Conservation (phyloP, 495 filamentous ascomycete genomes). For the Neurospora sublineolata region DNA sequence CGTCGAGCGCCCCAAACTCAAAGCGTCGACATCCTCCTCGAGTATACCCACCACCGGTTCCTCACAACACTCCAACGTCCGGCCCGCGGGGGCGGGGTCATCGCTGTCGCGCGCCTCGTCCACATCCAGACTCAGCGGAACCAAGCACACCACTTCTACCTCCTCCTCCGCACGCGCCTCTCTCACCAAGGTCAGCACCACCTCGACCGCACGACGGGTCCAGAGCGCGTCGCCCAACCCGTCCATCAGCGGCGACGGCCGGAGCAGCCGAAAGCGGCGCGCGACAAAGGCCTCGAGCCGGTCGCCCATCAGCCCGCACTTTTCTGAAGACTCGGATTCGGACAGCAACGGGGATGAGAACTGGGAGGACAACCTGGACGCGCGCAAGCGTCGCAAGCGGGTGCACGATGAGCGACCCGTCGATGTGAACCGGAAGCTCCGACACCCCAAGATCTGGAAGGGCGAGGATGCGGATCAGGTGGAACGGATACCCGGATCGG, state of each 20-base stretch:
- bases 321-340: slow-evolving; percentile 21
- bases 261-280: slow-evolving; percentile 19
- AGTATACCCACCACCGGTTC: not conserved
- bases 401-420: slow-evolving; percentile 10
- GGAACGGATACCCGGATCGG: slow-evolving; percentile 14
- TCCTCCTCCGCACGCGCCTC: slow-evolving; percentile 5
- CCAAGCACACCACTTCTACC: not conserved
- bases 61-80: not conserved
- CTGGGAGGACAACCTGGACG: slow-evolving; percentile 23
- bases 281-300: slow-evolving; percentile 4
- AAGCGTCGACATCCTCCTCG: slow-evolving; percentile 1
- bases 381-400: slow-evolving; percentile 22
- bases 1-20: slow-evolving; percentile 11
- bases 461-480: slow-evolving; percentile 37
- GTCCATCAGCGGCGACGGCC: not conserved
- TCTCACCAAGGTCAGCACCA: not conserved
- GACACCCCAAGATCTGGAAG: slow-evolving; percentile 44
- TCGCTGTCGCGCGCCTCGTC: not conserved
- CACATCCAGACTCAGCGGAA: not conserved
- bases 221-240: slow-evolving; percentile 5
- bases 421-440: slow-evolving; percentile 48
- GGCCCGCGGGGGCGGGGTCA: not conserved
- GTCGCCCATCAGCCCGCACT: slow-evolving; percentile 19
- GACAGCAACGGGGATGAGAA: slow-evolving; percentile 21
- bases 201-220: not conserved